Evolutionary conservation across 148 eudicot genomes (phyloP).

Genomic region (Diospyros kaki): DNA sequence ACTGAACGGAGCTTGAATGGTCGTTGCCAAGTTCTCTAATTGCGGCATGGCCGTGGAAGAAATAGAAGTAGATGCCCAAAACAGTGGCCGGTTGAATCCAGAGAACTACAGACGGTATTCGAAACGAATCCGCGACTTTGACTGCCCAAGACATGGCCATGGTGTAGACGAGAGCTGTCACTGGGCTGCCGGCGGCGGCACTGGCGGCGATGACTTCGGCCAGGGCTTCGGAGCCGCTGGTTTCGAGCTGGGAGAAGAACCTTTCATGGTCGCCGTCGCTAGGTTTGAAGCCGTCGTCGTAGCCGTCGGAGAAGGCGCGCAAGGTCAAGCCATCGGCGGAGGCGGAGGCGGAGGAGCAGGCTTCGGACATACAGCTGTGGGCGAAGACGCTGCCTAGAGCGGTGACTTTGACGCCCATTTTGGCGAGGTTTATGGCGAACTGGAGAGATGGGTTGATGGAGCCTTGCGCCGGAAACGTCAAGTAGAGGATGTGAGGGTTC

Average conservation of each 20-base stretch:
- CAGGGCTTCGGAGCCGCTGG: slow-evolving; percentile 20
- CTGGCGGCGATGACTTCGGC: background rate
- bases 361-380: slow-evolving; percentile 8
- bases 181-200: no score
- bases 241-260: slow-evolving; percentile 15
- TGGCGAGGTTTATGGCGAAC: slow-evolving; percentile 41
- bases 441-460: slow-evolving; percentile 57
- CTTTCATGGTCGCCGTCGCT: background rate
- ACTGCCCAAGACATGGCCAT: no score
- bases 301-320: slow-evolving; percentile 36
- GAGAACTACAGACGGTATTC: no score
- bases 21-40: background rate
- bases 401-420: slow-evolving; percentile 31
- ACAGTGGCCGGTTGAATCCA: no score
- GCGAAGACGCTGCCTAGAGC: slow-evolving; percentile 30
- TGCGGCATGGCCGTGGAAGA: no score
- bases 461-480: slow-evolving; percentile 37
- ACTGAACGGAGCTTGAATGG: slow-evolving; percentile 12
- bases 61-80: no score
- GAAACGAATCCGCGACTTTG: no score
- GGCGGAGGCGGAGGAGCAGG: slow-evolving; percentile 13
- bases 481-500: slow-evolving; percentile 19
- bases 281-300: slow-evolving; percentile 23
- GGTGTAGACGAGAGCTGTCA: no score
- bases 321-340: slow-evolving; percentile 16